Conservation (phyloP, 176 grass and related monocot species). For the Musa itinerans region DNA sequence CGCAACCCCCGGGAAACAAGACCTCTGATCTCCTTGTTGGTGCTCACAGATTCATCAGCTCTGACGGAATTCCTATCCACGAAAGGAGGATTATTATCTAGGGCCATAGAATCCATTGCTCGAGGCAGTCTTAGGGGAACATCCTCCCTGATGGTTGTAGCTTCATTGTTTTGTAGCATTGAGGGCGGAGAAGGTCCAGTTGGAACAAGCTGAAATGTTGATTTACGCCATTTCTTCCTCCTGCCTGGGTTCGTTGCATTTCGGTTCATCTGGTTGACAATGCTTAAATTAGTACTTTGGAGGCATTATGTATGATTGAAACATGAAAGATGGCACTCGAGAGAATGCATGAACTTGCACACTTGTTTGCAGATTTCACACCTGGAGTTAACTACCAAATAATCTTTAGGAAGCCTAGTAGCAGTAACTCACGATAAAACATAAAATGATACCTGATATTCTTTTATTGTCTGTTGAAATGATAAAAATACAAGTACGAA, state of each 20-base stretch:
- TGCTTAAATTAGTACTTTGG: not conserved
- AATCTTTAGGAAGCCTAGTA: too few species aligned
- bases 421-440: too few species aligned
- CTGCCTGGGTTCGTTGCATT: slow-evolving; percentile 26
- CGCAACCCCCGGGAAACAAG: slow-evolving; percentile 23
- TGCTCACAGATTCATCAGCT: slow-evolving; percentile 26
- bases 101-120: slow-evolving; percentile 44
- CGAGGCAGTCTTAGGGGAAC: slow-evolving; percentile 64
- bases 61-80: slow-evolving; percentile 54
- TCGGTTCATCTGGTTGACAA: slow-evolving; percentile 29
- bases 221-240: slow-evolving; percentile 74
- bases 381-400: too few species aligned
- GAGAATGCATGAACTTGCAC: too few species aligned
- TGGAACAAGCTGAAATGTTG: slow-evolving; percentile 56
- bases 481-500: too few species aligned
- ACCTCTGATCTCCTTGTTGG: slow-evolving; percentile 35
- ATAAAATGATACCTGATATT: too few species aligned
- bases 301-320: too few species aligned
- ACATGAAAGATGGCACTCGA: too few species aligned
- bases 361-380: too few species aligned
- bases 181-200: slow-evolving; percentile 19
- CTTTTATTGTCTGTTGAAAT: too few species aligned
- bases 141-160: slow-evolving; percentile 25
- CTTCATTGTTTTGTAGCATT: slow-evolving; percentile 23
- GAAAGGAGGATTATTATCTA: slow-evolving; percentile 37